phyloP scores from a whole-genome alignment of 345 rosid genomes.

The Citrus medica region DNA sequence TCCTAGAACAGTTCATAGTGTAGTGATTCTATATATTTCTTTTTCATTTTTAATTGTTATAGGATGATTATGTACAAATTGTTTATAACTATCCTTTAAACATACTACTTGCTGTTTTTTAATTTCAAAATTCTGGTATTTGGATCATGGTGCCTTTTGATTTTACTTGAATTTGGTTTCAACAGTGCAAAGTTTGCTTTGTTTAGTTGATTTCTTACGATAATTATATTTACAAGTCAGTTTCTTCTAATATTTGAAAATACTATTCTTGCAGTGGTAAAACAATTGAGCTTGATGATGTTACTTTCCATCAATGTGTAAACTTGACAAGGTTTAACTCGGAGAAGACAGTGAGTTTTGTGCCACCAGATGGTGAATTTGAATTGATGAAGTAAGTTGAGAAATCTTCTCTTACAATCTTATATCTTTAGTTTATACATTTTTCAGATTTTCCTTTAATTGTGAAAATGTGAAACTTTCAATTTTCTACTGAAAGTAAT shows the following conservation, averaged over 20 bases:
- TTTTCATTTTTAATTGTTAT: background rate
- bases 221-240: background rate
- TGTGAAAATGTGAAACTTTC: background rate
- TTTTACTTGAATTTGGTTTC: background rate
- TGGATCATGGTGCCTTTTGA: background rate
- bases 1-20: background rate
- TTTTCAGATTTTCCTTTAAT: background rate
- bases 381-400: conserved; percentile 96
- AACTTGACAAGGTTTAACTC: conserved; percentile 98
- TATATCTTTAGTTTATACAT: background rate
- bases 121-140: background rate
- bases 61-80: background rate
- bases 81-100: background rate
- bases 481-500: background rate
- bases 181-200: background rate
- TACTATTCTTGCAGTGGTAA: conserved; percentile 66
- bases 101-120: background rate
- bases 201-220: background rate
- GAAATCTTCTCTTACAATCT: conserved; percentile 7
- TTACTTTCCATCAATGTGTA: conserved; percentile 97
- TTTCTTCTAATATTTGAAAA: background rate
- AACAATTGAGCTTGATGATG: conserved; percentile 99
- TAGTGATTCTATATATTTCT: background rate
- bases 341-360: conserved; percentile 97
- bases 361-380: conserved; percentile 99